A percentile compares a stretch with the other conserved stretches of the same genome.
phyloP scores from a whole-genome alignment of 1,284 basidiomycete species.

The Pyrrhoderma noxium region DNA sequence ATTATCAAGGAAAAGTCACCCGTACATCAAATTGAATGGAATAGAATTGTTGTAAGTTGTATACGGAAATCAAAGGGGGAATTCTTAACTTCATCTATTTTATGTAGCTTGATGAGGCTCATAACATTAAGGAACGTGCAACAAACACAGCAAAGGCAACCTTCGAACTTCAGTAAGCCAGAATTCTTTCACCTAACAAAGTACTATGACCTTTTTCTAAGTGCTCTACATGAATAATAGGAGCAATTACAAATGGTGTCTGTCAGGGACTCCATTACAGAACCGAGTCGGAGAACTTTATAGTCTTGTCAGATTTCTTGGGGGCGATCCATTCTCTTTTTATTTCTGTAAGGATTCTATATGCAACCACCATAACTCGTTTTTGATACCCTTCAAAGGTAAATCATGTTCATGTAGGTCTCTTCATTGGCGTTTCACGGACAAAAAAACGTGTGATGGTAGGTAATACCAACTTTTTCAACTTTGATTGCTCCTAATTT shows the following conservation, averaged over 20 bases:
- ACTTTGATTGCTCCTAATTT: neutral
- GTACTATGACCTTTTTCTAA: neutral
- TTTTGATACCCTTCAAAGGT: constrained; percentile 38
- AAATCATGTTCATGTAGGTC: constrained; percentile 83
- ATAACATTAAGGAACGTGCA: constrained; percentile 94
- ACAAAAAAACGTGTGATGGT: constrained; percentile 84
- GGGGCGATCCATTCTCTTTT: constrained; percentile 85
- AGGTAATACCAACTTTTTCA: constrained; percentile 20
- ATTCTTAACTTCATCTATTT: neutral
- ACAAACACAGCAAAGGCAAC: constrained; percentile 96
- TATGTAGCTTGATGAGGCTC: constrained; percentile 86
- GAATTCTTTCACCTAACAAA: neutral
- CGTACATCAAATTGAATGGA: constrained; percentile 85
- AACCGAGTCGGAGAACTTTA: constrained; percentile 98
- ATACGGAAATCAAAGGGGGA: neutral
- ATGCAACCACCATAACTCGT: constrained; percentile 1
- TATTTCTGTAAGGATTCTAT: constrained; percentile 74
- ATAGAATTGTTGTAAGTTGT: constrained; percentile 57
- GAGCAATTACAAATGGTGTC: constrained; percentile 85
- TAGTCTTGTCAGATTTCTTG: constrained; percentile 88
- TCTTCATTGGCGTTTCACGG: constrained; percentile 83
- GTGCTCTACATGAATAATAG: constrained; percentile 1
- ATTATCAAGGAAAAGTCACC: constrained; percentile 88
- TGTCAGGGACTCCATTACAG: constrained; percentile 96
- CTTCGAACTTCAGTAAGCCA: constrained; percentile 63